A percentile compares a stretch with the other conserved stretches of the same genome.
Evolutionary conservation across 2,329 filamentous ascomycete genomes (phyloP).

Genomic region (Fonsecaea pedrosoi): DNA sequence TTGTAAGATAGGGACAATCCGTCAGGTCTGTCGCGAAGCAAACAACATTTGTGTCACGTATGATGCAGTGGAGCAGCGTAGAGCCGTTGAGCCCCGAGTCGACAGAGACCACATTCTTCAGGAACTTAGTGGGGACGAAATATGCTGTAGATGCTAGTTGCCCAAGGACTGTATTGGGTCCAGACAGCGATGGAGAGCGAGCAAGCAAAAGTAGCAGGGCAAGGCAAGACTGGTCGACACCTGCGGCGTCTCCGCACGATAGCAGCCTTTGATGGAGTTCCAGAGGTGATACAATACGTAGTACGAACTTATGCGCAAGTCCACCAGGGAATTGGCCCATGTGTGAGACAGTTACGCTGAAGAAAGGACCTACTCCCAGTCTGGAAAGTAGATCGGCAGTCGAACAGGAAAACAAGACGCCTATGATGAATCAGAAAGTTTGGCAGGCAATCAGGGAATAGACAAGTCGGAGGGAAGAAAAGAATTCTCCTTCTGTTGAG

Average conservation of each 20-base stretch:
- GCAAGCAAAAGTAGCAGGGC: background rate
- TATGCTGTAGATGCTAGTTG: background rate
- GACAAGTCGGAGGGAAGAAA: slow-evolving; percentile 4
- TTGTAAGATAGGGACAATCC: background rate
- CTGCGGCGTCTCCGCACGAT: background rate
- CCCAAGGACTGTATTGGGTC: background rate
- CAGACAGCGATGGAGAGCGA: background rate
- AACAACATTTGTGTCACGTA: background rate
- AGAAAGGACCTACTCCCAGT: background rate
- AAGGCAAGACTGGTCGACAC: background rate
- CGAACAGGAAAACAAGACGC: slow-evolving; percentile 5
- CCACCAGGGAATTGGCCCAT: background rate
- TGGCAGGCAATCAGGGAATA: background rate
- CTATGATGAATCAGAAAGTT: slow-evolving; percentile 19
- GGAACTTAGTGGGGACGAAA: background rate
- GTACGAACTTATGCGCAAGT: background rate
- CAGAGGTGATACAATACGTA: background rate
- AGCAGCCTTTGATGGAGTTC: background rate
- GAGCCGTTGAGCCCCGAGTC: background rate
- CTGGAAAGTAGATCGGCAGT: background rate
- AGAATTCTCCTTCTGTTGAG: slow-evolving; percentile 6
- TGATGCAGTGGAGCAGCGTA: background rate
- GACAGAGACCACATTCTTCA: background rate
- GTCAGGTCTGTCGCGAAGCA: background rate
- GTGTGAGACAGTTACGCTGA: background rate